Base-by-base conservation (phyloP, 2,329 filamentous ascomycete genomes). In the Fusarium chlamydosporum region DNA sequence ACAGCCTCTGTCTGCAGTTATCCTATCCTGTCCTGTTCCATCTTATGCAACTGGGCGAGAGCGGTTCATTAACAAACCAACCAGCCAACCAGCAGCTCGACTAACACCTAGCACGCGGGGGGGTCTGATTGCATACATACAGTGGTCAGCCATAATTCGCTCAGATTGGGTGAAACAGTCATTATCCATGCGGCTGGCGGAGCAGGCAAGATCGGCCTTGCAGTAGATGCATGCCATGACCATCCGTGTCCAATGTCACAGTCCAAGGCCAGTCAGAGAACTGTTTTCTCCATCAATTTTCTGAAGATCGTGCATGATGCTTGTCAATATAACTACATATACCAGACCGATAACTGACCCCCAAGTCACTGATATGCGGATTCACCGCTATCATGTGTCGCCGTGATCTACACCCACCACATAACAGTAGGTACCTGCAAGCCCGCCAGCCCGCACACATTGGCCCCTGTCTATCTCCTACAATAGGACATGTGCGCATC, bases 161-260 rank as follows among this genome's bases (percentile, higher is more conserved):
- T 65, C 46, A 65, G 60, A 54, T 65, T 65, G 42, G 42, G 26
- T n/a, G 27, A 26, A 40, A 43, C 45, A n/a, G 40, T 58, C 37
- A 34, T 43, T 59, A 65, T 65, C 61, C 60, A 60, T 60, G 60
- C 61, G 46, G 46, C 47, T 65, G 61, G 23, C 23, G 23, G 54
- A 46, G 51, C 35, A 27, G 61, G 45, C 65, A 52, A 68, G 65
- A 68, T 68, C 65, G 65, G 65, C 50, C 43, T 50, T 68, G 65
- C 65, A 68, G 61, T 33, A 63, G 54, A 42, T 65, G 53, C 48
- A 61, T 54, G 13, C 38, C 29, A 57, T 56, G 33, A 15, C 18
- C 20, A 41, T 59, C 41, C 26, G 20, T 45, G 26, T 53, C 29
- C 42, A 37, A 34, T 27, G 33, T 27, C 33, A 37, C 20, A 5